Evolutionary conservation across 148 eudicot species (phyloP), one percentile per base, ranked within the genome.

Genomic region (Rhododendron kiyosumense): DNA sequence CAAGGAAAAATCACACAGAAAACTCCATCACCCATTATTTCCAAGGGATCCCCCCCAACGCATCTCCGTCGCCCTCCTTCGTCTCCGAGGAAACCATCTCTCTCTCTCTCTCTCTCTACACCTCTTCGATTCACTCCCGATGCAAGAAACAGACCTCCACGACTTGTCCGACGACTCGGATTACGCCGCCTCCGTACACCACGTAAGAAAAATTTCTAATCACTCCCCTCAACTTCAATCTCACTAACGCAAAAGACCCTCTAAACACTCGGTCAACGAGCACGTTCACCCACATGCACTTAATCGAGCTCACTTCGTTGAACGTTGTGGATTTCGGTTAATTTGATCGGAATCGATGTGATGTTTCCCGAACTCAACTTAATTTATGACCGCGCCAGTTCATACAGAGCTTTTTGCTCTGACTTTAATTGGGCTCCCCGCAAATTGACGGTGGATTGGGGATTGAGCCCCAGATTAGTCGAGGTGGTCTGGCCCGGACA

Each of bases 81-180:
- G 74, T 57, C 69, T 24, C 28, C 13, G 61, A 38, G 74, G 45
- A 57, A 30, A 51, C 83, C n/a, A 1, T 3, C 63, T 30, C 76
- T 71, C 34, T 69, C 74, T 65, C 73, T n/a, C 71, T 65, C 74
- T 22, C 71, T 63, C 71, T 73, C 49, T 7, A 18, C 69, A 36
- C 1, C 43, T 2, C 54, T 69, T 18, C 61, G 76, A 41, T 51
- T 51, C n/a, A 76, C 52, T 32, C 59, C 36, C 84, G 87, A 91
- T 91, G 93, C 89, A 87, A 57, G 93, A 91, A 84, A 79, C 89
- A 2, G 93, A 90, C 2, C 46, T 87, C 24, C 87, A 91, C 86
- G 93, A 91, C 83, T 84, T 91, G 76, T 88, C 93, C 28, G 93
- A 91, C 46, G 93, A 91, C 84, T 87, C 92, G 76, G 93, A 91